Evolutionary conservation across 257 asterid genomes (phyloP).

Genomic region (Jacaranda mimosifolia): DNA sequence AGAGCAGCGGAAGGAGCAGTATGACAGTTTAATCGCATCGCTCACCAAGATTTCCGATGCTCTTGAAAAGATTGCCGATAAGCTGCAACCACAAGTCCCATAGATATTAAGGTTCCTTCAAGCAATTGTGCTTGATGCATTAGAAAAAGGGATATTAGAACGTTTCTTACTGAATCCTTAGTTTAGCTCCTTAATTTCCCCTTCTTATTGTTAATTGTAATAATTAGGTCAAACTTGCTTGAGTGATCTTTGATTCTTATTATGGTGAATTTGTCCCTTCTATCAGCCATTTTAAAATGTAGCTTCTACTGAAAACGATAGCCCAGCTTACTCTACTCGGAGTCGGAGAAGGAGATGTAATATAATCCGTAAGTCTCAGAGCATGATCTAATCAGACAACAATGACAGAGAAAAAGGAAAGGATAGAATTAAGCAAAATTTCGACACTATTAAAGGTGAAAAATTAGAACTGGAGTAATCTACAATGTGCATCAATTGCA

Average conservation of each 20-base stretch:
- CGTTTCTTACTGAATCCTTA: constrained; percentile 9
- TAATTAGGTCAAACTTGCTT: constrained; percentile 7
- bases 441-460: constrained; percentile 8
- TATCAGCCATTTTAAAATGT: constrained; percentile 6
- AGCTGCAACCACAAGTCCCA: constrained; percentile 39
- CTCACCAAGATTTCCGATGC: constrained; percentile 66
- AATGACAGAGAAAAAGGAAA: background rate
- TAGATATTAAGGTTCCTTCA: background rate
- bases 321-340: background rate
- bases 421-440: background rate
- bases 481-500: constrained; percentile 12
- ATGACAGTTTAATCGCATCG: constrained; percentile 48
- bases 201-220: constrained; percentile 8
- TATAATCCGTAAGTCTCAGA: background rate
- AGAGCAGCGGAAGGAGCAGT: constrained; percentile 62
- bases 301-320: background rate
- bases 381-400: background rate
- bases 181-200: constrained; percentile 15
- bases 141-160: constrained; percentile 5
- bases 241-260: constrained; percentile 8
- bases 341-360: background rate
- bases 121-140: constrained; percentile 1
- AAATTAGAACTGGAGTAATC: constrained; percentile 9
- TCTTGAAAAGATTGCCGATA: constrained; percentile 61
- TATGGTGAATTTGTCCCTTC: constrained; percentile 8